phyloP scores from a whole-genome alignment of 495 filamentous ascomycete genomes.

The Usnea hakonensis region DNA sequence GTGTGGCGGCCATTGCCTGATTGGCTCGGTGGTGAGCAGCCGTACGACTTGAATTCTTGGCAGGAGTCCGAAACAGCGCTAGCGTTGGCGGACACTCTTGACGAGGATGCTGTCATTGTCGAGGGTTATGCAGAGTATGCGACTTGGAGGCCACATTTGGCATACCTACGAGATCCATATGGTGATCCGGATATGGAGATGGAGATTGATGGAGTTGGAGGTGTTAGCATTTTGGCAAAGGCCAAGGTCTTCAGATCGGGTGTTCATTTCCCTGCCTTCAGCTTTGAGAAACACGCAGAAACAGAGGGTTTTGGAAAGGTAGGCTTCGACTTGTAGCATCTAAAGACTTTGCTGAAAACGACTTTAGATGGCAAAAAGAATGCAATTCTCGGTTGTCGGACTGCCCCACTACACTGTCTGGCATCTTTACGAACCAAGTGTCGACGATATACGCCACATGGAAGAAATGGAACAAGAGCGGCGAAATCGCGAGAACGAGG shows the following conservation, averaged over 20 bases:
- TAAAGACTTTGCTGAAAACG: constrained; percentile 28
- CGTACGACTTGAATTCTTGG: constrained; percentile 98
- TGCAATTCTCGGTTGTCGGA: constrained; percentile 94
- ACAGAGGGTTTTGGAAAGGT: constrained; percentile 99
- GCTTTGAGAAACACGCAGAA: constrained; percentile 97
- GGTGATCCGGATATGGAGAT: constrained; percentile 99
- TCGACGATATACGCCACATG: constrained; percentile 97
- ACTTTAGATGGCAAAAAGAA: constrained; percentile 87
- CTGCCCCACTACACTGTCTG: constrained; percentile 98
- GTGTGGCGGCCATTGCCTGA: constrained; percentile 98
- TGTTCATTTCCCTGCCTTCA: constrained; percentile 97
- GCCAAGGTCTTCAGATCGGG: constrained; percentile 89
- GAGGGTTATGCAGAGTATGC: constrained; percentile 99
- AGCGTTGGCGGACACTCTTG: constrained; percentile 85
- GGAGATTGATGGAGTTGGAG: constrained; percentile 97
- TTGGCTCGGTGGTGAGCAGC: constrained; percentile 98
- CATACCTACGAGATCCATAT: constrained; percentile 94
- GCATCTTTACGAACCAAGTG: constrained; percentile 98
- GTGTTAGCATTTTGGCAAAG: constrained; percentile 95
- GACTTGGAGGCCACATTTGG: constrained; percentile 95
- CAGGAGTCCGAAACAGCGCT: constrained; percentile 97
- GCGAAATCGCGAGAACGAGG: constrained; percentile 61
- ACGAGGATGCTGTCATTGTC: constrained; percentile 98
- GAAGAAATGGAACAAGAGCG: constrained; percentile 88
- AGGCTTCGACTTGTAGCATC: constrained; percentile 14